phyloP scores from a whole-genome alignment of 2,329 filamentous ascomycete species.

The Capronia epimyces region DNA sequence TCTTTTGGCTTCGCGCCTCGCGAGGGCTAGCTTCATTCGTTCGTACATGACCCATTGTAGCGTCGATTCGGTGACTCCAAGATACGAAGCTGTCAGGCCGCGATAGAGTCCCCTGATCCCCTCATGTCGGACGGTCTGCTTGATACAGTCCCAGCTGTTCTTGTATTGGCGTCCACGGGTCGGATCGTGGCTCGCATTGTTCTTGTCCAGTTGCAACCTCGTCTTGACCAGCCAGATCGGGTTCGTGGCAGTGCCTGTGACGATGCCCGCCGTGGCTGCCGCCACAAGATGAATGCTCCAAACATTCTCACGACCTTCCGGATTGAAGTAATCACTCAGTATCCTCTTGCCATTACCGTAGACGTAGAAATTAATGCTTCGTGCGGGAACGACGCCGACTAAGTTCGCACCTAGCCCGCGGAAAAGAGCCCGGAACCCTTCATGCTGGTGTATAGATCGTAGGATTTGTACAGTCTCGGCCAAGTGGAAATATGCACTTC shows the following conservation, averaged over 20 bases:
- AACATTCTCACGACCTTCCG: slow-evolving; percentile 45
- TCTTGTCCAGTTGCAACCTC: slow-evolving; percentile 83
- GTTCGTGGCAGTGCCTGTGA: slow-evolving; percentile 86
- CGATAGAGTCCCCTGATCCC: slow-evolving; percentile 79
- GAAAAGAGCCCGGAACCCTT: slow-evolving; percentile 84
- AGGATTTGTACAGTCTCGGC: slow-evolving; percentile 83
- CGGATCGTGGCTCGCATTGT: slow-evolving; percentile 55
- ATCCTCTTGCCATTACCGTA: slow-evolving; percentile 88
- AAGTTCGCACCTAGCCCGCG: slow-evolving; percentile 89
- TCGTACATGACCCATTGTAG: slow-evolving; percentile 94
- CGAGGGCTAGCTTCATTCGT: slow-evolving; percentile 74
- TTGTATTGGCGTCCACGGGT: slow-evolving; percentile 64
- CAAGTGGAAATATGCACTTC: slow-evolving; percentile 67
- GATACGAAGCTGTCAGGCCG: slow-evolving; percentile 83
- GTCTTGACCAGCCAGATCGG: slow-evolving; percentile 98
- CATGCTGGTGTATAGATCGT: slow-evolving; percentile 68
- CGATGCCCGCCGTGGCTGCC: slow-evolving; percentile 71
- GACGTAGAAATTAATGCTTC: slow-evolving; percentile 88
- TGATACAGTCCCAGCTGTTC: slow-evolving; percentile 82
- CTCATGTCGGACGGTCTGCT: slow-evolving; percentile 73
- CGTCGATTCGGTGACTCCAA: slow-evolving; percentile 84
- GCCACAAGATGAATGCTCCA: slow-evolving; percentile 66
- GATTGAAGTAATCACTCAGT: slow-evolving; percentile 66
- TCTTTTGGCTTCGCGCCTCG: slow-evolving; percentile 56
- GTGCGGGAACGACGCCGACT: slow-evolving; percentile 79